Evolutionary conservation across 202 grass and related monocot species (phyloP).

Genomic region (Sporobolus alterniflorus): DNA sequence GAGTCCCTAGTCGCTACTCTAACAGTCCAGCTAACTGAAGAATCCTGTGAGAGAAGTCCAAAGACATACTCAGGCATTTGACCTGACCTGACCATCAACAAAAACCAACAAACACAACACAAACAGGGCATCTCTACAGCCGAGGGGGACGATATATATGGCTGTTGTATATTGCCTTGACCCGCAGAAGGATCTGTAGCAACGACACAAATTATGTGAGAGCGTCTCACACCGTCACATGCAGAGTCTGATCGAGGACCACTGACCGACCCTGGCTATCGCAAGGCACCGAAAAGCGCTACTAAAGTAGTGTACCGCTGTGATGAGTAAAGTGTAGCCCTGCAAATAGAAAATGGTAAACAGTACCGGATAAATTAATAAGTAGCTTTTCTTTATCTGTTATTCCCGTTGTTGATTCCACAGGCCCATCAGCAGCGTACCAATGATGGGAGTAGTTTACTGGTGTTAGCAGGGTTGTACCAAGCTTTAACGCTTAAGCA

Average conservation of each 20-base stretch:
- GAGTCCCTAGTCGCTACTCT: no score
- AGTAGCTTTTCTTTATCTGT: background rate
- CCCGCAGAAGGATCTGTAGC: background rate
- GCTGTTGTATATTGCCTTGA: background rate
- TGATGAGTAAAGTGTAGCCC: background rate
- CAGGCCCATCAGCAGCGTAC: background rate
- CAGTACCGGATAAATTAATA: background rate
- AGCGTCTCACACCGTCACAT: background rate
- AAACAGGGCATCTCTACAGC: background rate
- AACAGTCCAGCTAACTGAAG: background rate
- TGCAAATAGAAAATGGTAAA: background rate
- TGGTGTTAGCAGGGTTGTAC: no score
- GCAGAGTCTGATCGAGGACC: background rate
- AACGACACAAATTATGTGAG: background rate
- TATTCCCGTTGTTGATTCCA: background rate
- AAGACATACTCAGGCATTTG: conserved; percentile 2
- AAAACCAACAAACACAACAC: background rate
- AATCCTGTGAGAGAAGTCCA: background rate
- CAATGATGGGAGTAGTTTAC: background rate
- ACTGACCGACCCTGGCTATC: background rate
- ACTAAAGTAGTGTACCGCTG: background rate
- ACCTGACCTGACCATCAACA: background rate
- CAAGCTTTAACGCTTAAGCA: conserved; percentile 2
- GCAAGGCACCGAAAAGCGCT: background rate
- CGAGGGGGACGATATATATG: background rate